Evolutionary conservation across 495 filamentous ascomycete genomes (phyloP), one percentile per base, ranked within the genome.

Genomic region (Clavariopsis aquatica): DNA sequence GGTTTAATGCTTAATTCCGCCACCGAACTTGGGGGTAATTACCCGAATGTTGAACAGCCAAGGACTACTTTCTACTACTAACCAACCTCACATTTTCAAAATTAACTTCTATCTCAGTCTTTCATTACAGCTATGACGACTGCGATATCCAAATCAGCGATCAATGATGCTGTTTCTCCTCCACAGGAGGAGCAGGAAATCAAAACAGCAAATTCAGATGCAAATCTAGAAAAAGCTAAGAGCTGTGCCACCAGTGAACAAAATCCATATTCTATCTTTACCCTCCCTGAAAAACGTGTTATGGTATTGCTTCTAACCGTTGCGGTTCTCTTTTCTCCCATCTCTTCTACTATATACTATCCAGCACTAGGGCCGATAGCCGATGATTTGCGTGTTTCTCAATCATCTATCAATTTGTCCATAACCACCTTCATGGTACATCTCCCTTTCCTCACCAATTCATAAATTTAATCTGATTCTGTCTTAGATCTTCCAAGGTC

Each of bases 301-400:
- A 83, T 90, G 62, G 78, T 88, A 19, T 77, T 78, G 64, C 85
- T 93, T 75, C 82, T 87, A 28, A 83, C 84, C 20, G 79, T 81
- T 49, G 83, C 84, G 10, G 81, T 82, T 34, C 87, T 90, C 63
- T 84, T 89, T 71, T 91, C 88, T 0, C 88, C 89, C 0, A 79
- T 91, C 49, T 89, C 87, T 0, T 87, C 86, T n/a, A 90, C 89
- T 66, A 91, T 92, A 36, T 94, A 94, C 73, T 92, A 91, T 64
- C 89, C 89, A 8, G 85, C 87, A 1, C 77, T 93, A 56, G 83
- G 81, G 24, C 72, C 82, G 9, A 62, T 90, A 17, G 78, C 86
- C 0, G 38, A 64, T 0, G 81, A 85, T 53, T 77, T 90, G 5
- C 71, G 81, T 17, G 82, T 89, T 2, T 83, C 84, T 0, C 65